A percentile compares a stretch with the other conserved stretches of the same genome.
phyloP scores from a whole-genome alignment of 2,329 filamentous ascomycete species.

The Fusarium heterosporum region DNA sequence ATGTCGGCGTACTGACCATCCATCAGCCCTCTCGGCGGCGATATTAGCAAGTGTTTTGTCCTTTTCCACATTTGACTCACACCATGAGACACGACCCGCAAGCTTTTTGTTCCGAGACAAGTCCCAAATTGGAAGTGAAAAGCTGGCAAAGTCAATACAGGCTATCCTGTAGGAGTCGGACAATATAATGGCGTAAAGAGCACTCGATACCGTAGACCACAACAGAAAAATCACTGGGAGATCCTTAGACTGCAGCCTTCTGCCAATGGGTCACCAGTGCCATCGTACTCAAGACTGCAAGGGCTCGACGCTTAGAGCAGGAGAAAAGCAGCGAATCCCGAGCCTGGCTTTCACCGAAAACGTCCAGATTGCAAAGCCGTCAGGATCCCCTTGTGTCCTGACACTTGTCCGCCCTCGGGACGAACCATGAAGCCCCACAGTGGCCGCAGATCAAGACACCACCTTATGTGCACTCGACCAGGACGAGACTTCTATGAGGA shows the following conservation, averaged over 20 bases:
- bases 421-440: slow-evolving; percentile 56
- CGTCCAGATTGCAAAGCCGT: slow-evolving; percentile 46
- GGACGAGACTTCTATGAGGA: slow-evolving; percentile 36
- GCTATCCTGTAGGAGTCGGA: slow-evolving; percentile 20
- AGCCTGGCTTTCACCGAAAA: slow-evolving; percentile 54
- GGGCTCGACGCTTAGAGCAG: slow-evolving; percentile 37
- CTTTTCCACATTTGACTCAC: slow-evolving; percentile 13
- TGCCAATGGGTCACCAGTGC: slow-evolving; percentile 23
- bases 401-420: slow-evolving; percentile 55
- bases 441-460: slow-evolving; percentile 56
- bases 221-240: slow-evolving; percentile 21
- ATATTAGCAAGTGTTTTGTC: slow-evolving; percentile 9
- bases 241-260: slow-evolving; percentile 29
- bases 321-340: slow-evolving; percentile 48
- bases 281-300: slow-evolving; percentile 32
- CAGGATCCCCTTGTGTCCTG: slow-evolving; percentile 50
- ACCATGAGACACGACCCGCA: slow-evolving; percentile 10
- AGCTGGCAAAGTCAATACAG: slow-evolving; percentile 16
- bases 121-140: slow-evolving; percentile 7
- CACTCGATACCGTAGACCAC: slow-evolving; percentile 23
- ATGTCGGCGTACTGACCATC: neutral
- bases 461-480: slow-evolving; percentile 43
- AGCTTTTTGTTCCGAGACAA: slow-evolving; percentile 3
- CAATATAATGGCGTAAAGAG: slow-evolving; percentile 20
- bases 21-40: slow-evolving; percentile 23